phyloP scores from a whole-genome alignment of 2,329 filamentous ascomycete species.

The Ophiocordyceps robertsii region DNA sequence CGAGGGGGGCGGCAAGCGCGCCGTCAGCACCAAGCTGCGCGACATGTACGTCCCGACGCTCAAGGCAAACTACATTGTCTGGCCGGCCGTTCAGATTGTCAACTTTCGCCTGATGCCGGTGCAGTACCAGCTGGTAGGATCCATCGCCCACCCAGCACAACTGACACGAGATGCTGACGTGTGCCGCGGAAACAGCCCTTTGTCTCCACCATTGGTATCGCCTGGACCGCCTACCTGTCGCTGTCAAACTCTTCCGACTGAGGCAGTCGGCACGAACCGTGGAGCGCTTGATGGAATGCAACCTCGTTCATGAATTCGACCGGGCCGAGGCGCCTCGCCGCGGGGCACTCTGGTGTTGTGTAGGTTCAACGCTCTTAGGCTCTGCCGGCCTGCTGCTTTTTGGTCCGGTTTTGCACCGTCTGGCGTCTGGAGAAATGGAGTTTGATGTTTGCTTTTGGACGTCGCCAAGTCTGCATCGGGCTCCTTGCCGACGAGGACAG shows the following conservation, averaged over 20 bases:
- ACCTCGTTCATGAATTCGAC: neutral
- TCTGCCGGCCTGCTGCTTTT: neutral
- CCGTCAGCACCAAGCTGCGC: conserved; percentile 70
- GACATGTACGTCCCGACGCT: conserved; percentile 90
- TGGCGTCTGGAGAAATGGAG: conserved; percentile 4
- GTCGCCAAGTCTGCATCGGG: too few relatives aligned
- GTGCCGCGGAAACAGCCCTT: conserved; percentile 52
- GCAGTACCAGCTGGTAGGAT: conserved; percentile 85
- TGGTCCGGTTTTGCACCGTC: conserved; percentile 1
- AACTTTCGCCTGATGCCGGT: conserved; percentile 95
- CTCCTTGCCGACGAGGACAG: too few relatives aligned
- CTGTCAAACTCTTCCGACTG: conserved; percentile 75
- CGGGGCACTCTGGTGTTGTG: too few relatives aligned
- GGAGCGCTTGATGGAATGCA: neutral
- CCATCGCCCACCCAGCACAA: neutral
- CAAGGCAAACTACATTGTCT: conserved; percentile 90
- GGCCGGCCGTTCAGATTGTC: conserved; percentile 90
- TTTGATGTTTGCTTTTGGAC: too few relatives aligned
- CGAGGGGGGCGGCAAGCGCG: conserved; percentile 76
- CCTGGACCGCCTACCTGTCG: conserved; percentile 94
- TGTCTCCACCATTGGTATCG: conserved; percentile 88
- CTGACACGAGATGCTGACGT: neutral
- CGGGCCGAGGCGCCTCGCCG: too few relatives aligned
- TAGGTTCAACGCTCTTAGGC: neutral
- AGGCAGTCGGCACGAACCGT: too few relatives aligned